A percentile compares a stretch with the other conserved stretches of the same genome.
Conservation (phyloP, 164 flowering plant species). For the Stephania japonica region DNA sequence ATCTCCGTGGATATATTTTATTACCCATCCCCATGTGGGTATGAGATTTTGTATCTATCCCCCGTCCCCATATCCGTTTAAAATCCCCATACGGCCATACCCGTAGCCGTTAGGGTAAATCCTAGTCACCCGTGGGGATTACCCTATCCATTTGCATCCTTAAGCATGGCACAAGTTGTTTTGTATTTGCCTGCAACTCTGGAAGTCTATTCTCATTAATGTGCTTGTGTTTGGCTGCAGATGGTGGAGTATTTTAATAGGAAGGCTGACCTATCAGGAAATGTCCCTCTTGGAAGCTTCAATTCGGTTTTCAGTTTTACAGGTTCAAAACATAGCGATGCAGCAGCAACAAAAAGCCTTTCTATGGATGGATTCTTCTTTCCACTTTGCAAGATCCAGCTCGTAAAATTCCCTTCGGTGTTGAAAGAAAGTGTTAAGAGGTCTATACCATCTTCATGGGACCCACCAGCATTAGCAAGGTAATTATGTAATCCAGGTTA, state of each 20-base stretch:
- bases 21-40: too few species aligned
- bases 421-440: conserved; percentile 53
- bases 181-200: neutral
- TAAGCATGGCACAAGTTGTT: neutral
- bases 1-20: too few species aligned
- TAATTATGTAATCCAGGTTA: conserved; percentile 9
- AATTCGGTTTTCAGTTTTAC: conserved; percentile 70
- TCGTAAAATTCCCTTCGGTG: conserved; percentile 31
- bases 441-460: conserved; percentile 68
- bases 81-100: too few species aligned
- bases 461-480: conserved; percentile 75
- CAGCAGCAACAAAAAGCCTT: conserved; percentile 59
- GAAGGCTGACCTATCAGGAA: conserved; percentile 48
- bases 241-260: conserved; percentile 72
- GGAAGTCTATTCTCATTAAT: neutral
- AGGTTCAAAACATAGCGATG: conserved; percentile 54
- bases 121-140: too few species aligned
- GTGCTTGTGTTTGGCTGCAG: conserved; percentile 31
- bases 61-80: too few species aligned
- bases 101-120: too few species aligned
- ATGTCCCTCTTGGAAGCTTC: conserved; percentile 59
- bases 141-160: too few species aligned
- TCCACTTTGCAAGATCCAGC: conserved; percentile 59
- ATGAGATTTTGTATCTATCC: too few species aligned
- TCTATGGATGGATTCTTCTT: conserved; percentile 59